Base-by-base conservation (phyloP, 2,329 filamentous ascomycete genomes). In the Fusarium sp. region DNA sequence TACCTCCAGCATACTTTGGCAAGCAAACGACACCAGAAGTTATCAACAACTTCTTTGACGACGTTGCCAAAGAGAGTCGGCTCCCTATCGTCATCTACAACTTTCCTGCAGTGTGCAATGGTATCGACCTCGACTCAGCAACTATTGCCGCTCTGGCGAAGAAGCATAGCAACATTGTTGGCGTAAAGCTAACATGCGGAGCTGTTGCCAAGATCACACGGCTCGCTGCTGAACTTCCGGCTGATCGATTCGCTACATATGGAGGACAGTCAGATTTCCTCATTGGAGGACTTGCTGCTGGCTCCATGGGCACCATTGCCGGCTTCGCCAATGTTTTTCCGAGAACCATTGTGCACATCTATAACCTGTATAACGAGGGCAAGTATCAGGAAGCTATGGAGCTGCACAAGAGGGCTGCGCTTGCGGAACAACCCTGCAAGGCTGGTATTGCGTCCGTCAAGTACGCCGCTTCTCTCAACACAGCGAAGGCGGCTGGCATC, bases 181-280 rank as follows among this genome's bases (percentile, higher is more conserved):
- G 91, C 45, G 90, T 91, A 59, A 94, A 94, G 83, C 83, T 94
- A 59, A 94, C 92, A 1, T 94, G 92, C 78, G 92, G 92, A 22
- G 91, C 90, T 71, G 92, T 93, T 35, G 92, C 91, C 61, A 94
- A 94, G 81, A 88, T 94, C 67, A 90, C 90, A 3, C 86, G 92
- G 2, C 86, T 94, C 4, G 80, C 83, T 0, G 85, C 85, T 18
- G 81, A 85, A 71, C 81, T 93, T 57, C 81, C 86, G 0, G 80
- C 86, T 0, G 85, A 88, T 1, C 79, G 85, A 2, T 95, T 95
- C 78, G 88, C 91, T 0, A 88, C 91, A 0, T 94, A 90, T 77
- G 92, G 92, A 2, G 93, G 93, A 0, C 93, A 95, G 83, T 90
- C 89, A 2, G 93, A 95, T 78, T 95, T 94, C 81, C 80, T 95